Percentiles rank a stretch among this genome's conserved stretches.
phyloP scores from a whole-genome alignment of 2,329 filamentous ascomycete species.

The Talaromyces islandicus region DNA sequence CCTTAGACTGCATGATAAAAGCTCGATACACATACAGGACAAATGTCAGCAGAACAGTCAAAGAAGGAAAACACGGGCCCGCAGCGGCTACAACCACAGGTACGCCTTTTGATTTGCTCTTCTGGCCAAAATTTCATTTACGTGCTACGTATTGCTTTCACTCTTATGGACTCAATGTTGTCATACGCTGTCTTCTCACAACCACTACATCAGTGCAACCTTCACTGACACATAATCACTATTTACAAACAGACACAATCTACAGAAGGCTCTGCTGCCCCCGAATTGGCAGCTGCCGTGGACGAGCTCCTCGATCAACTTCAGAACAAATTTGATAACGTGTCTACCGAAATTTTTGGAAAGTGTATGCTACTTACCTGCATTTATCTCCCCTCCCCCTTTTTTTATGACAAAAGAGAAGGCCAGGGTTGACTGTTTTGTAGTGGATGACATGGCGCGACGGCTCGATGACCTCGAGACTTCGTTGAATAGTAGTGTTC shows the following conservation, averaged over 20 bases:
- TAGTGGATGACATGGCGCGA: conserved; percentile 92
- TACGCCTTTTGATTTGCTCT: not conserved
- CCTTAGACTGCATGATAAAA: not conserved
- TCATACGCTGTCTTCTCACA: not conserved
- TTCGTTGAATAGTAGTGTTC: conserved; percentile 49
- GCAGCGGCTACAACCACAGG: conserved; percentile 16
- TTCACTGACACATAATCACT: not conserved
- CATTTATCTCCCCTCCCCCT: not conserved
- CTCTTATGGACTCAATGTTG: not conserved
- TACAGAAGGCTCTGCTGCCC: conserved; percentile 19
- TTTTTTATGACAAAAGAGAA: not conserved
- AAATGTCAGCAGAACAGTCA: conserved; percentile 7
- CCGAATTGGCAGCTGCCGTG: conserved; percentile 67
- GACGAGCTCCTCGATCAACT: conserved; percentile 82
- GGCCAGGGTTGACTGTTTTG: not conserved
- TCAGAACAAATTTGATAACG: conserved; percentile 75
- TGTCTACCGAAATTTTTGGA: conserved; percentile 80
- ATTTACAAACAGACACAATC: conserved; percentile 4
- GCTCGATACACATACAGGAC: not conserved
- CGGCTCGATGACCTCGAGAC: conserved; percentile 78
- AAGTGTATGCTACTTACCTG: conserved; percentile 61
- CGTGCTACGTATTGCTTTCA: not conserved
- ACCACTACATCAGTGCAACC: not conserved
- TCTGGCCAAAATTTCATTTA: not conserved
- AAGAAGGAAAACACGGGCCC: conserved; percentile 1